Percentiles rank a stretch among this genome's conserved stretches.
phyloP scores from a whole-genome alignment of 306 rosid genomes.

The Biancaea sappan region DNA sequence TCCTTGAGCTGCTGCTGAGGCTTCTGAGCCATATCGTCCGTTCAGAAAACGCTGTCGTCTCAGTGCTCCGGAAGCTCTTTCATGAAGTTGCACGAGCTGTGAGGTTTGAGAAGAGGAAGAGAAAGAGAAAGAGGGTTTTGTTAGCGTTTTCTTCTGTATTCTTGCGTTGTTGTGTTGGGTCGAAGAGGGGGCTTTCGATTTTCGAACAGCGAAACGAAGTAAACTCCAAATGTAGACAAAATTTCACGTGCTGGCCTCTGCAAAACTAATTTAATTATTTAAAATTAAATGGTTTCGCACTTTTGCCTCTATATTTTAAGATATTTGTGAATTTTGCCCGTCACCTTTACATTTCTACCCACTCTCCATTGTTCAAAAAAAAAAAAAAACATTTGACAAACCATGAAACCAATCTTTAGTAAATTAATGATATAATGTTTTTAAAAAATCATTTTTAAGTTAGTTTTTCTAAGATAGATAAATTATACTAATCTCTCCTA shows the following conservation, averaged over 20 bases:
- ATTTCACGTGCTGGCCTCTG: not conserved
- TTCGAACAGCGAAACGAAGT: constrained; percentile 53
- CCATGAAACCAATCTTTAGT: no score
- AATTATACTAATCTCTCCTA: no score
- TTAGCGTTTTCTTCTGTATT: not conserved
- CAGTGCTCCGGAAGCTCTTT: constrained; percentile 35
- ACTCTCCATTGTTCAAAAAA: no score
- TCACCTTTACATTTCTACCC: no score
- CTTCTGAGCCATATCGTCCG: constrained; percentile 59
- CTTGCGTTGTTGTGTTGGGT: not conserved
- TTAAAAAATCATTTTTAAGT: no score
- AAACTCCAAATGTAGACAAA: constrained; percentile 25
- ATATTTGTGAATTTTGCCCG: not conserved
- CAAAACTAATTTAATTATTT: not conserved
- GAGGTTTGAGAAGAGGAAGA: not conserved
- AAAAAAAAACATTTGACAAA: no score
- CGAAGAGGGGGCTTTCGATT: constrained; percentile 25
- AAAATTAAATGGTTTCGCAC: not conserved
- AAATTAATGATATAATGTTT: no score
- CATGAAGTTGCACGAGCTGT: constrained; percentile 42
- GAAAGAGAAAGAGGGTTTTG: constrained; percentile 32
- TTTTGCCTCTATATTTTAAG: not conserved
- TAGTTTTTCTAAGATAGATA: no score
- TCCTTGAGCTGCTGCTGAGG: constrained; percentile 83
- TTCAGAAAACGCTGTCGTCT: constrained; percentile 41